Percentiles rank a stretch among this genome's conserved stretches.
Conservation (phyloP, 805 yeast species). For the Hanseniaspora guilliermondii region DNA sequence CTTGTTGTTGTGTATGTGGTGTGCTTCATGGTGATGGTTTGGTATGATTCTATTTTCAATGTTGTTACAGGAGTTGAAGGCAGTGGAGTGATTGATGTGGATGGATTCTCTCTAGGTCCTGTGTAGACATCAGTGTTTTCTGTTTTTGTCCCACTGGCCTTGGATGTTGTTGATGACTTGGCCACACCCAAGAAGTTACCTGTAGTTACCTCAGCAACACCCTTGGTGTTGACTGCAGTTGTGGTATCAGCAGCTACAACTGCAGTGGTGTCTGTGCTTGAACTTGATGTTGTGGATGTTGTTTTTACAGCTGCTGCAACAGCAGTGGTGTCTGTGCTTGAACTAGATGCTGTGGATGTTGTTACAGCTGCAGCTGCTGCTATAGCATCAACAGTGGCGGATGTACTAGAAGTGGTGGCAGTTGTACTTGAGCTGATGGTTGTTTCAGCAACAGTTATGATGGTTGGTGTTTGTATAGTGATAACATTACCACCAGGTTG, state of each 20-base stretch:
- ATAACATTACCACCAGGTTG: constrained; percentile 18
- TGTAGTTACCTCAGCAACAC: constrained; percentile 13
- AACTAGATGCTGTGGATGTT: constrained; percentile 14
- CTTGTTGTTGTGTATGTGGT: constrained; percentile 26
- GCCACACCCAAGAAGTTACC: constrained; percentile 1
- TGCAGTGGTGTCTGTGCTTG: constrained; percentile 20
- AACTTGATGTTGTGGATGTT: constrained; percentile 18
- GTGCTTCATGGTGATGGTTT: constrained; percentile 26
- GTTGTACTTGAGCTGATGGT: constrained; percentile 11
- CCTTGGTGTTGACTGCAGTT: constrained; percentile 18
- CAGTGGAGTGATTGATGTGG: constrained; percentile 21
- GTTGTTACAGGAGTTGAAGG: constrained; percentile 23
- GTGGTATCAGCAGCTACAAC: constrained; percentile 27
- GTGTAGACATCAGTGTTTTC: neutral
- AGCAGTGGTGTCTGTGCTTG: constrained; percentile 13
- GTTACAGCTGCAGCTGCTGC: constrained; percentile 18
- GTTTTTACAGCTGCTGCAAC: constrained; percentile 16
- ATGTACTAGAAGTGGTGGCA: constrained; percentile 14
- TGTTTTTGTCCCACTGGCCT: neutral
- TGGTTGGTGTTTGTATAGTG: neutral
- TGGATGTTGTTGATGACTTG: neutral
- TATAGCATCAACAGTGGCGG: constrained; percentile 14
- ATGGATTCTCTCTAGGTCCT: constrained; percentile 25
- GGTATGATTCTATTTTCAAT: constrained; percentile 20
- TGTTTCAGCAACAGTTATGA: constrained; percentile 19